These are phyloP conservation scores for Epichloe coenophiala DNA, from an alignment of 2,329 filamentous ascomycete genomes.

Conservation along the genomic window DNA sequence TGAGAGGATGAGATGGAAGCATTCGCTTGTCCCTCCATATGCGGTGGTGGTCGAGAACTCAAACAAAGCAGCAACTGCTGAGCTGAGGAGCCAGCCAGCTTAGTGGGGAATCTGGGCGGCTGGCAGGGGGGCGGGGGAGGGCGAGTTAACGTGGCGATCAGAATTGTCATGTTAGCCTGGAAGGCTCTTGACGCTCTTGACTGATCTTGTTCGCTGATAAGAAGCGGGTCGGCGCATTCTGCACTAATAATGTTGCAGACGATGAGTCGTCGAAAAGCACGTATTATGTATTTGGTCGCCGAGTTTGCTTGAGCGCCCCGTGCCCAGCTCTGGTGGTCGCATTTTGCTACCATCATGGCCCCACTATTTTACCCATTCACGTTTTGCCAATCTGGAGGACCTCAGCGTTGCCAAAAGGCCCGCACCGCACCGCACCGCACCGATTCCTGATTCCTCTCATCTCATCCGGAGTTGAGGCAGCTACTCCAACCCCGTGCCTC, in stretches of 20 bases:
- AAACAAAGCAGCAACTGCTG: background rate
- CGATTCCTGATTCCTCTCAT: background rate
- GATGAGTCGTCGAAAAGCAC: too few species aligned
- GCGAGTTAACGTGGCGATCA: too few species aligned
- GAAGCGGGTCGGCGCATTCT: too few species aligned
- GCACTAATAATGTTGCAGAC: too few species aligned
- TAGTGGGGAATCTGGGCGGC: background rate
- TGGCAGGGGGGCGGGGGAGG: too few species aligned
- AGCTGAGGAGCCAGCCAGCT: slow-evolving; percentile 5
- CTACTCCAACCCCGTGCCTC: background rate
- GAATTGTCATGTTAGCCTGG: too few species aligned
- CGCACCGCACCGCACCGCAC: too few species aligned
- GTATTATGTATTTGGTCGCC: too few species aligned
- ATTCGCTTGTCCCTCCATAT: slow-evolving; percentile 3
- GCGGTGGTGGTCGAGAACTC: background rate
- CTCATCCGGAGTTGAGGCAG: background rate
- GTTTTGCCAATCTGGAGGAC: background rate
- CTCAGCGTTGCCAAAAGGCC: background rate
- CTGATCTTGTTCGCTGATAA: too few species aligned
- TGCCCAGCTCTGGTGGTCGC: background rate
- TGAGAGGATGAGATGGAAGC: background rate
- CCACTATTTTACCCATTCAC: background rate
- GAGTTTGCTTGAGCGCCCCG: too few species aligned
- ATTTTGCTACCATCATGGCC: background rate
- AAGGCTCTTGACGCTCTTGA: too few species aligned